A percentile compares a stretch with the other conserved stretches of the same genome.
Conservation (phyloP, 768 basidiomycete genomes). For the Amanita pallidorosea region DNA sequence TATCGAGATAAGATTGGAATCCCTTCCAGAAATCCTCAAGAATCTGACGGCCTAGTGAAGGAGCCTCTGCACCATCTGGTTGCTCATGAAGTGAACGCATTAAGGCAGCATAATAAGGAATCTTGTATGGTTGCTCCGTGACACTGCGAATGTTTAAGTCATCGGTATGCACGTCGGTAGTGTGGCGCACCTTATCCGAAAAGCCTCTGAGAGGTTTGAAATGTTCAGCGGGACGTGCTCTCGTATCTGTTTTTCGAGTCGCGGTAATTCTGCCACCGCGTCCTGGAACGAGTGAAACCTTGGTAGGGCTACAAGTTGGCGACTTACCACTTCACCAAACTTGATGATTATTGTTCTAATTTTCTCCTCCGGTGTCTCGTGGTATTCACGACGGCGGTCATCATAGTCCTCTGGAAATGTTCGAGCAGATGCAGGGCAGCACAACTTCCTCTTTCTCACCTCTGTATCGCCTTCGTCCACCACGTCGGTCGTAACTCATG, state of each 20-base stretch:
- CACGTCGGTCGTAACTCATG: constrained; percentile 54
- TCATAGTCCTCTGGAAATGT: constrained; percentile 49
- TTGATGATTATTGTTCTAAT: constrained; percentile 58
- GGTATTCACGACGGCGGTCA: constrained; percentile 50
- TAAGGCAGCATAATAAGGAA: constrained; percentile 78
- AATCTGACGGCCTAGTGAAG: constrained; percentile 55
- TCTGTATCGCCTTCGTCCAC: constrained; percentile 38
- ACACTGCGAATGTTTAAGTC: constrained; percentile 36
- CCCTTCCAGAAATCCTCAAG: constrained; percentile 88
- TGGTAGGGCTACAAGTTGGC: neutral
- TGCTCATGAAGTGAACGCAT: constrained; percentile 56
- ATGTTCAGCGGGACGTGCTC: constrained; percentile 48
- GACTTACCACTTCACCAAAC: constrained; percentile 72
- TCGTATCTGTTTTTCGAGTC: constrained; percentile 54
- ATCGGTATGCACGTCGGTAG: neutral
- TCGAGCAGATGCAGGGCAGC: neutral
- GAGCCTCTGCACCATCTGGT: constrained; percentile 26
- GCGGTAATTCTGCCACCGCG: constrained; percentile 55
- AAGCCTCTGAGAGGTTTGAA: constrained; percentile 59
- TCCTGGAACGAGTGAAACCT: constrained; percentile 34
- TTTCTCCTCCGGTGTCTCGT: constrained; percentile 67
- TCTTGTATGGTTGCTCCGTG: constrained; percentile 91
- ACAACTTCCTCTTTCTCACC: constrained; percentile 31
- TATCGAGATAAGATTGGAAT: constrained; percentile 83
- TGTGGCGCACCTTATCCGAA: constrained; percentile 54